Conservation (phyloP, 305 asterid genomes). For the Nicotiana rustica region DNA sequence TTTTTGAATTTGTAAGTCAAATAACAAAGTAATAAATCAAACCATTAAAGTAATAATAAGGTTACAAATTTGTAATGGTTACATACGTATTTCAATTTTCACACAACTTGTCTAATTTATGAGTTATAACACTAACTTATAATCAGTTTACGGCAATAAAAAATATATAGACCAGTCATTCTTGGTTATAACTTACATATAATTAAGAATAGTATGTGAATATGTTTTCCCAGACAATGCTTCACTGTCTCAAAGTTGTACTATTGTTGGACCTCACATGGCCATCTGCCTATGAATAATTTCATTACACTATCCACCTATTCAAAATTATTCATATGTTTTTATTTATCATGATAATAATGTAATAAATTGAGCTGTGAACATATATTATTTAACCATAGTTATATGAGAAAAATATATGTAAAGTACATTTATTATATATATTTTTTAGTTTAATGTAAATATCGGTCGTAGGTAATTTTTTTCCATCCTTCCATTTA, state of each 20-base stretch:
- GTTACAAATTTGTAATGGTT: too few relatives aligned
- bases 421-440: too few relatives aligned
- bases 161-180: not conserved
- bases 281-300: not conserved
- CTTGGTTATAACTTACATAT: not conserved
- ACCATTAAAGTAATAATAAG: not conserved
- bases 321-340: too few relatives aligned
- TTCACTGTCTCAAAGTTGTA: constrained; percentile 35
- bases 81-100: not conserved
- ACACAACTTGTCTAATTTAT: not conserved
- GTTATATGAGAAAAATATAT: not conserved
- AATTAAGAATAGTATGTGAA: not conserved
- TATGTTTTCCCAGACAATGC: constrained; percentile 22
- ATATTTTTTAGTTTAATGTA: too few relatives aligned
- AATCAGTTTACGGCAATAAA: not conserved
- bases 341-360: not conserved
- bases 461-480: too few relatives aligned
- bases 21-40: not conserved
- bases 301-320: too few relatives aligned
- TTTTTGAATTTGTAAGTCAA: not conserved
- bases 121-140: not conserved
- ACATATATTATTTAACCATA: not conserved
- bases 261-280: constrained; percentile 39
- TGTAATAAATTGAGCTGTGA: not conserved
- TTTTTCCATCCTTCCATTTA: too few relatives aligned